Evolutionary conservation across 2,329 filamentous ascomycete species (phyloP), one percentile per base, ranked within the genome.

Genomic region (Pseudocercospora fuligena): DNA sequence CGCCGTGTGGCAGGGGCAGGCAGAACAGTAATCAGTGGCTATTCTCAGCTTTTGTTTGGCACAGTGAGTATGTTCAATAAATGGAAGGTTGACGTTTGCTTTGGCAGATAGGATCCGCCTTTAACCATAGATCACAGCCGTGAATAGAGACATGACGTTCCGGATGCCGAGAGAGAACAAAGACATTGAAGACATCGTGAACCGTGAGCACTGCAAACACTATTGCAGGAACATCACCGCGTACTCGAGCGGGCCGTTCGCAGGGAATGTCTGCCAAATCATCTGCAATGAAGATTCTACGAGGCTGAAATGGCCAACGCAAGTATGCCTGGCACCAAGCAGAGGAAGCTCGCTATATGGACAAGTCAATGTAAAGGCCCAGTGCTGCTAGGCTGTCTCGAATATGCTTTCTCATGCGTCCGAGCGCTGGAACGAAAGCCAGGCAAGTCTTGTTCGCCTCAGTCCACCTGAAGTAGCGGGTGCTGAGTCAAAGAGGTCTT

Each of bases 1-100:
- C 47, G 47, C 19, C 47, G 47, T 16, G 47, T 51, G 47, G 47
- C 51, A 29, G 21, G 46, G 46, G 23, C 51, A 56, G 51, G 51
- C 51, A 56, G 51, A 56, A 56, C 23, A 31, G 27, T 56, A 56
- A 29, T 33, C 51, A n/a, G 51, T 19, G 51, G 51, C 51, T 56
- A 31, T 56, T n/a, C 25, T 19, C 16, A 29, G 51, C 16, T n/a
- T 12, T n/a, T 56, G 21, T 51, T 31, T 31, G 47, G 47, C 21
- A 23, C 1, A 14, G 47, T 16, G 19, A 23, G 47, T 25, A 51
- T 27, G 21, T 1, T 8, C 47, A 27, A 27, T 23, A 27, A 51
- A 23, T 51, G 19, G 21, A 25, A 43, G 40, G 5, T 27, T 25
- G 6, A 51, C n/a, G 19, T 51, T 51, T 25, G 21, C 47, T 21